These are phyloP conservation scores for Apiospora rasikravindrae DNA, from an alignment of 2,329 filamentous ascomycete genomes.

Conservation along the genomic window DNA sequence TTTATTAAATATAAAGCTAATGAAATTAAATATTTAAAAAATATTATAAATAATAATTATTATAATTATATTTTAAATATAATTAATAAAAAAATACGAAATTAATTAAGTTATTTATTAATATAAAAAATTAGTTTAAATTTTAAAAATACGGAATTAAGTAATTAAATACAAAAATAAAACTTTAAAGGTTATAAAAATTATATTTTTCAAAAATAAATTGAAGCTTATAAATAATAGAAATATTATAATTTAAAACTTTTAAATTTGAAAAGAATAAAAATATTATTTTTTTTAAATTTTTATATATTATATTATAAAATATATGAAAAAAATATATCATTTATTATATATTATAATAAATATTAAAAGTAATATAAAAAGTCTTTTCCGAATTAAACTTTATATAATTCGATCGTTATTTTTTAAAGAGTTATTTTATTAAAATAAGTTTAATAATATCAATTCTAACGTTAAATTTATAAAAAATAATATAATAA, in stretches of 20 bases:
- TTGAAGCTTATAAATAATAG: background rate
- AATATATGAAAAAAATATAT: background rate
- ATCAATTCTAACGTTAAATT: background rate
- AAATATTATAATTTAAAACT: background rate
- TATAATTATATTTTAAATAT: background rate
- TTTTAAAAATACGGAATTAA: background rate
- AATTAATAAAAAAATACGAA: background rate
- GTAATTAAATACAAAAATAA: background rate
- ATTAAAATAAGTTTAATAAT: background rate
- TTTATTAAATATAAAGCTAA: background rate
- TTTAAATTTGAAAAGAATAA: background rate
- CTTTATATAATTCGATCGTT: no score
- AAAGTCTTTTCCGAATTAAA: background rate
- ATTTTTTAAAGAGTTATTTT: background rate
- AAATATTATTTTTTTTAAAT: background rate
- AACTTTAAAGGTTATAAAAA: background rate
- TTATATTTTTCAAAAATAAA: background rate
- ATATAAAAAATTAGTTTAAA: background rate
- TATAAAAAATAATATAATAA: no score
- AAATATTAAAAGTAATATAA: background rate
- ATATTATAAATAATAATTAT: background rate
- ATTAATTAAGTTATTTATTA: background rate
- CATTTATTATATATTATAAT: background rate
- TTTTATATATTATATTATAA: conserved; percentile 9
- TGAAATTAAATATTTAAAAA: background rate